A percentile compares a stretch with the other conserved stretches of the same genome.
phyloP scores from a whole-genome alignment of 345 rosid genomes.

The Fremontodendron californicum region DNA sequence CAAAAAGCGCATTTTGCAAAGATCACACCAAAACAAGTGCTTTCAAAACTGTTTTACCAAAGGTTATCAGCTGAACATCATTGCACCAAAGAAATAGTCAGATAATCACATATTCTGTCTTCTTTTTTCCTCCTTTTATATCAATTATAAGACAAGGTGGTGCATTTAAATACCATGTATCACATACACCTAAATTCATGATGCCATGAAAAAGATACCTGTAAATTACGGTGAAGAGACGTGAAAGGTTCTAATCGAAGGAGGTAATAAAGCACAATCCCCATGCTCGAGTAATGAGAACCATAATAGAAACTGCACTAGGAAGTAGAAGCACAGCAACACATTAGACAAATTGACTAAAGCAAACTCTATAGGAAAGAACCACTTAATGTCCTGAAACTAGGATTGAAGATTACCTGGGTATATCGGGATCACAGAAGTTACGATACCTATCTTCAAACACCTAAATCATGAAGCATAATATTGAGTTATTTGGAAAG shows the following conservation, averaged over 20 bases:
- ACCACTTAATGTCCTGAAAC: slow-evolving; percentile 2
- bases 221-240: slow-evolving; percentile 88
- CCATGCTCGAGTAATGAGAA: slow-evolving; percentile 99
- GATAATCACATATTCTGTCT: neutral
- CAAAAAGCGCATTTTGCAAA: neutral
- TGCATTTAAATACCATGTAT: neutral
- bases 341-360: slow-evolving; percentile 8
- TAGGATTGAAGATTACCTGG: slow-evolving; percentile 49
- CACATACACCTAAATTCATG: slow-evolving; percentile 8
- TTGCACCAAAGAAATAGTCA: neutral
- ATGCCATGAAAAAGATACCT: slow-evolving; percentile 45
- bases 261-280: slow-evolving; percentile 93
- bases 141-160: neutral
- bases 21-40: neutral
- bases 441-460: slow-evolving; percentile 90
- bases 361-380: neutral
- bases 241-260: slow-evolving; percentile 95
- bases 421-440: slow-evolving; percentile 97
- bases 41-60: neutral
- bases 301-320: slow-evolving; percentile 90
- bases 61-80: neutral
- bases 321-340: slow-evolving; percentile 22
- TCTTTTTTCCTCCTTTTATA: neutral
- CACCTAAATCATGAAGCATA: slow-evolving; percentile 43
- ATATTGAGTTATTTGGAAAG: slow-evolving; percentile 14